Conservation (phyloP, 805 yeast species). For the Kodamaea restingae region DNA sequence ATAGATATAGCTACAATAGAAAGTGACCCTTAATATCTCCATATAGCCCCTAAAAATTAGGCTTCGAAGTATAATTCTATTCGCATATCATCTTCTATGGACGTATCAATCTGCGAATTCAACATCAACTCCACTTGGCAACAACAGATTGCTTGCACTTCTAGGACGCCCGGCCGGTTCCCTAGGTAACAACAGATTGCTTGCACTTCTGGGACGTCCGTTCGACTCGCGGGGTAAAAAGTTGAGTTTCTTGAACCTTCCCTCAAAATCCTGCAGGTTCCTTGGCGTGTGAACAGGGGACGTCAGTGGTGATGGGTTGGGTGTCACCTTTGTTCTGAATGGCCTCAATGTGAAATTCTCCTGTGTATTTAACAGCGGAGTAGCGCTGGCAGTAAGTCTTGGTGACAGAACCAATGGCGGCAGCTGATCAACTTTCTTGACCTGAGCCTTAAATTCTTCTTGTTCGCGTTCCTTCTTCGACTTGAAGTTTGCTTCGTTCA, state of each 20-base stretch:
- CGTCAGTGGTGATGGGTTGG: constrained; percentile 35
- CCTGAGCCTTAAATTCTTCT: constrained; percentile 24
- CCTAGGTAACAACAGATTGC: constrained; percentile 17
- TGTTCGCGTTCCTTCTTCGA: constrained; percentile 24
- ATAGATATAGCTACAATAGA: neutral
- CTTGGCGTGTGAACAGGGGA: constrained; percentile 32
- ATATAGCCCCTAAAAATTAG: no score
- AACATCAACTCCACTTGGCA: constrained; percentile 24
- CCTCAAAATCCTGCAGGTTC: constrained; percentile 12
- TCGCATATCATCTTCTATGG: no score
- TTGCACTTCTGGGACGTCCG: constrained; percentile 17
- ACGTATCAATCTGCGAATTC: constrained; percentile 18
- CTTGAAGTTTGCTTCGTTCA: constrained; percentile 25
- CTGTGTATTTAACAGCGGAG: constrained; percentile 7
- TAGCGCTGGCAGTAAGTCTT: neutral
- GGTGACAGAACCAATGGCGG: constrained; percentile 6
- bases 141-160: constrained; percentile 20
- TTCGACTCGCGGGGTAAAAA: constrained; percentile 4
- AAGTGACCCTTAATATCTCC: no score
- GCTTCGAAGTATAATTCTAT: neutral
- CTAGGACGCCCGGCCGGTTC: constrained; percentile 10
- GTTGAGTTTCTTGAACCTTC: constrained; percentile 7
- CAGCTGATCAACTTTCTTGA: constrained; percentile 12
- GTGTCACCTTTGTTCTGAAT: constrained; percentile 38
- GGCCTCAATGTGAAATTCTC: constrained; percentile 40